A percentile compares a stretch with the other conserved stretches of the same genome.
Conservation (phyloP, 2,329 filamentous ascomycete genomes). For the Colletotrichum sp. region DNA sequence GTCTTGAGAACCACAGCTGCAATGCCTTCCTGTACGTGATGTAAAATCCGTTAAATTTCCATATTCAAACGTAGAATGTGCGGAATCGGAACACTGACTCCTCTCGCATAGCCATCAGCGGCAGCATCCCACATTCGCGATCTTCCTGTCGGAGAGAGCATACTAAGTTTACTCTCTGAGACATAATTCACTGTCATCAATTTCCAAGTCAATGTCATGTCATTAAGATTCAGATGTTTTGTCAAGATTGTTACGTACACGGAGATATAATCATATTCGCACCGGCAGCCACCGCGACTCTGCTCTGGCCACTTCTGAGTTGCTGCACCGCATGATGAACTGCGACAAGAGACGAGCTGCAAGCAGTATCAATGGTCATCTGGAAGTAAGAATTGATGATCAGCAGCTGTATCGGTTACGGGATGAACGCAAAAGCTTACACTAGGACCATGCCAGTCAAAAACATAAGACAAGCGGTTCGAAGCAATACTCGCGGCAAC, state of each 20-base stretch:
- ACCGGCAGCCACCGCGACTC: constrained; percentile 30
- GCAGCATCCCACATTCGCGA: constrained; percentile 44
- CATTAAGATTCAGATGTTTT: neutral
- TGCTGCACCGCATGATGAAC: constrained; percentile 44
- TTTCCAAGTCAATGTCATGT: neutral
- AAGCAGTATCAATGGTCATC: constrained; percentile 50
- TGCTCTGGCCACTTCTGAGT: constrained; percentile 34
- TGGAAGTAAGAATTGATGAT: constrained; percentile 38
- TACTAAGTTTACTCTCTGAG: constrained; percentile 8
- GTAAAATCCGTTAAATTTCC: constrained; percentile 36
- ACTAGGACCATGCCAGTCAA: constrained; percentile 42
- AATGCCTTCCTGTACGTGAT: constrained; percentile 57
- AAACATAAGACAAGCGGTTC: constrained; percentile 44
- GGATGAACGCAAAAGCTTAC: constrained; percentile 17
- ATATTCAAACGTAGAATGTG: neutral
- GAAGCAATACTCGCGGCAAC: constrained; percentile 36
- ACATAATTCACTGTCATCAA: neutral
- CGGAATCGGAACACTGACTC: constrained; percentile 48
- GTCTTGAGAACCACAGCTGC: constrained; percentile 52
- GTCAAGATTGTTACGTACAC: neutral
- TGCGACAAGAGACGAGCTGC: constrained; percentile 46
- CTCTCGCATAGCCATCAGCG: constrained; percentile 57
- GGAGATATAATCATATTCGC: constrained; percentile 25
- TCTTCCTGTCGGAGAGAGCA: constrained; percentile 40
- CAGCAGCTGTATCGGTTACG: constrained; percentile 28